phyloP scores from a whole-genome alignment of 2,329 filamentous ascomycete species.

The Ceratocystis colombiana region DNA sequence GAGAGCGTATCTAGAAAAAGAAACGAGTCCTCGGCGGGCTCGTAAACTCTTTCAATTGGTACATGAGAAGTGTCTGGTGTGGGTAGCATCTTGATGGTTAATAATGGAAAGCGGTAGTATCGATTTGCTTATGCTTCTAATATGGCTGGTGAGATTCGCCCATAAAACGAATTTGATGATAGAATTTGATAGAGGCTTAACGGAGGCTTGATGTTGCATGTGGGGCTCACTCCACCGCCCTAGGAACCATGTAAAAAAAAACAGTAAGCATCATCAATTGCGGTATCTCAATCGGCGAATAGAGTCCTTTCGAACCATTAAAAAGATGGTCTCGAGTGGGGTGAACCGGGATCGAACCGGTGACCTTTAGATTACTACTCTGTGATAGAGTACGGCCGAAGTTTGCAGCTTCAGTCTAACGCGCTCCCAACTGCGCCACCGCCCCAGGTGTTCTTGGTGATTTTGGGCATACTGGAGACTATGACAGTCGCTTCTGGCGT shows the following conservation, averaged over 20 bases:
- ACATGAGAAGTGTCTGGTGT: conserved; percentile 92
- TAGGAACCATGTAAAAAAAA: background rate
- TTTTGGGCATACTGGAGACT: background rate
- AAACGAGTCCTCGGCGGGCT: conserved; percentile 92
- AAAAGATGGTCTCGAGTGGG: conserved; percentile 5
- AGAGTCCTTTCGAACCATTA: background rate
- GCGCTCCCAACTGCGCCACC: conserved; percentile 26
- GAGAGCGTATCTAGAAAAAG: conserved; percentile 87
- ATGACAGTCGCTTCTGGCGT: background rate
- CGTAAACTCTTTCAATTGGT: conserved; percentile 78
- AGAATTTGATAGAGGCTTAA: background rate
- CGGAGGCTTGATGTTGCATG: conserved; percentile 12
- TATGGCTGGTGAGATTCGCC: no score
- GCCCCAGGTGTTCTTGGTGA: background rate
- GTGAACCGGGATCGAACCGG: conserved; percentile 26
- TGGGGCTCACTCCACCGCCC: conserved; percentile 2
- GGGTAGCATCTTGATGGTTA: conserved; percentile 57
- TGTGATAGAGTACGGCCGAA: conserved; percentile 14
- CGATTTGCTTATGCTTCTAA: background rate
- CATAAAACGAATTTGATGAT: no score
- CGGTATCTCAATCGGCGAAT: background rate
- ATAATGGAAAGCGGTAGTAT: background rate
- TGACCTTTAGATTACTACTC: conserved; percentile 26
- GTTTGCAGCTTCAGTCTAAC: conserved; percentile 26
- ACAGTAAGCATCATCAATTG: background rate